Evolutionary conservation across 495 filamentous ascomycete genomes (phyloP).

Genomic region (Margaritispora aquatica): DNA sequence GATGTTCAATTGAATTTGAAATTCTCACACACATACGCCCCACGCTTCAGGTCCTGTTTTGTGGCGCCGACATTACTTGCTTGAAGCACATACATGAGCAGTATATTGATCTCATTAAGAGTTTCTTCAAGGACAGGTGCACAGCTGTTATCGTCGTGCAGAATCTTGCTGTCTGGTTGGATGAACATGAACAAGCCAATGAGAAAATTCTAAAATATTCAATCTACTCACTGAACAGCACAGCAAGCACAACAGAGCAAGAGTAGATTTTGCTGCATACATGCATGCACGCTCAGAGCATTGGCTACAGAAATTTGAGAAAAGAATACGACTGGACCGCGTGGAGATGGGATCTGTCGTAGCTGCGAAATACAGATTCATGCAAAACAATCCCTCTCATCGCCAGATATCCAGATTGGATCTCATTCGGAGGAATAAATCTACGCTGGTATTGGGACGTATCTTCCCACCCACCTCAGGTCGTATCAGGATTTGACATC

Average conservation of each 20-base stretch:
- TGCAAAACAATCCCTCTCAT: neutral
- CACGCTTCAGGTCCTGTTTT: too few species aligned
- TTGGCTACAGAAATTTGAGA: neutral
- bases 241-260: neutral
- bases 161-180: too few species aligned
- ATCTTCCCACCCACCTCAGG: too few species aligned
- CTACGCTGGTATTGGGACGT: neutral
- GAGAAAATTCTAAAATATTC: too few species aligned
- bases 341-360: too few species aligned
- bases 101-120: neutral
- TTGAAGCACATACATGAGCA: neutral
- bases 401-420: neutral
- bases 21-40: too few species aligned
- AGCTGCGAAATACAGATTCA: neutral
- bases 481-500: neutral
- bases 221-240: neutral
- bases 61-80: neutral
- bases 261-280: neutral
- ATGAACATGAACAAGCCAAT: too few species aligned
- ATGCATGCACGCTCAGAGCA: neutral
- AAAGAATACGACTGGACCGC: too few species aligned
- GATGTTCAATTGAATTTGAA: too few species aligned
- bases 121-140: neutral
- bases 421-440: neutral
- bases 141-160: too few species aligned